Conservation (phyloP, 305 asterid species). For the Rubia peregrina region DNA sequence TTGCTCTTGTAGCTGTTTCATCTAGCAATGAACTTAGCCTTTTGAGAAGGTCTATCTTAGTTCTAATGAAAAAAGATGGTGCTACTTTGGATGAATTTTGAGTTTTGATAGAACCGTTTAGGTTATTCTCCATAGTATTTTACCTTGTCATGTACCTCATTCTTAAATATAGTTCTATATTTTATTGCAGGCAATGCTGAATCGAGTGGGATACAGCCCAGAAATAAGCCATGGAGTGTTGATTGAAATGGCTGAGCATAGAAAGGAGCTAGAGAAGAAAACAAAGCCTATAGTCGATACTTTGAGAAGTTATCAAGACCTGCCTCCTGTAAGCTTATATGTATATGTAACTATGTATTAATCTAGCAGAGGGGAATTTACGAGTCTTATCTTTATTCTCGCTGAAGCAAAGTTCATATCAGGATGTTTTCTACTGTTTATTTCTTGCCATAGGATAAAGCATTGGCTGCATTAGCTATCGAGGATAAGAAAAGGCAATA, state of each 20-base stretch:
- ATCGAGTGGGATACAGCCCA: slow-evolving; percentile 88
- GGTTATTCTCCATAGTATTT: background rate
- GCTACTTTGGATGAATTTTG: background rate
- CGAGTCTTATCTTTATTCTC: background rate
- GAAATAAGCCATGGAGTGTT: slow-evolving; percentile 88
- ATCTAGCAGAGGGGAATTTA: background rate
- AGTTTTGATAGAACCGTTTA: background rate
- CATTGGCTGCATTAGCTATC: slow-evolving; percentile 89
- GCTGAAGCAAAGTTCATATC: slow-evolving; percentile 6
- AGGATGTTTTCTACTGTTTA: slow-evolving; percentile 5
- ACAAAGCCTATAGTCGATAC: slow-evolving; percentile 92
- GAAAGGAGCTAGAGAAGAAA: slow-evolving; percentile 85
- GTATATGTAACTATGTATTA: background rate
- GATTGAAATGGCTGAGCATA: slow-evolving; percentile 98
- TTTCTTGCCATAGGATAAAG: slow-evolving; percentile 63
- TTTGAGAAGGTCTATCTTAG: background rate
- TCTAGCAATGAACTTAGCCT: background rate
- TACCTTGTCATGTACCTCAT: background rate
- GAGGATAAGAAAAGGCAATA: slow-evolving; percentile 95
- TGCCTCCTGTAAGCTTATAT: slow-evolving; percentile 67
- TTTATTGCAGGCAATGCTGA: slow-evolving; percentile 72
- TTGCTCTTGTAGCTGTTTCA: background rate
- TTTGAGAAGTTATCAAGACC: slow-evolving; percentile 94
- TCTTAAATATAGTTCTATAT: background rate
- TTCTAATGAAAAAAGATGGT: background rate